Evolutionary conservation across 495 filamentous ascomycete species (phyloP).

Genomic region (Cryomyces antarcticus): DNA sequence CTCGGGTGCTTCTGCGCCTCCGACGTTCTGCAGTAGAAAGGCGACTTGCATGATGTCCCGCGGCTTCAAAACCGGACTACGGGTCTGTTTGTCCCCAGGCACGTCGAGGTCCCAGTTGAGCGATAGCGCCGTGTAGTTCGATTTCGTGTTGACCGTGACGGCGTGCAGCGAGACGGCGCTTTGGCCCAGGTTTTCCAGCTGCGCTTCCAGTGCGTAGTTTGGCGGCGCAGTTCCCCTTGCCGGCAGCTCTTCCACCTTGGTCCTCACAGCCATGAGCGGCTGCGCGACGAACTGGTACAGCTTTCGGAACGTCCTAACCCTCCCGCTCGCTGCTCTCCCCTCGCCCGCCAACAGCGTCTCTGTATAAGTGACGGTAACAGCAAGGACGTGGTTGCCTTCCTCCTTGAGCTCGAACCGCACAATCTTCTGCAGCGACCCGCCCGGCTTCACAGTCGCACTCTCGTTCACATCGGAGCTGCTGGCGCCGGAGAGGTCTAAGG

Average conservation of each 20-base stretch:
- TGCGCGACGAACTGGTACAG: slow-evolving; percentile 93
- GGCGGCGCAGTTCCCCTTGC: slow-evolving; percentile 10
- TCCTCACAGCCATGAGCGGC: slow-evolving; percentile 70
- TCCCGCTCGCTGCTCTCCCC: slow-evolving; percentile 37
- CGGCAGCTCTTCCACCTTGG: slow-evolving; percentile 51
- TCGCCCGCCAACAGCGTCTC: slow-evolving; percentile 28
- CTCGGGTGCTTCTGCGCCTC: slow-evolving; percentile 25
- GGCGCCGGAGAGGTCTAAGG: slow-evolving; percentile 31
- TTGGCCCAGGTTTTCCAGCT: slow-evolving; percentile 81
- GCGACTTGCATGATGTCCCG: slow-evolving; percentile 83
- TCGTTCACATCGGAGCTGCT: slow-evolving; percentile 14
- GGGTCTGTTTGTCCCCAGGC: slow-evolving; percentile 11
- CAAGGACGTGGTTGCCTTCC: slow-evolving; percentile 80
- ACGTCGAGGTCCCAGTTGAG: slow-evolving; percentile 34
- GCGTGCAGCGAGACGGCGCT: slow-evolving; percentile 37
- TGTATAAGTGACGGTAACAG: slow-evolving; percentile 86
- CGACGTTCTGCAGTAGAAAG: slow-evolving; percentile 59
- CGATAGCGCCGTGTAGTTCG: slow-evolving; percentile 34
- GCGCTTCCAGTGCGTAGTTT: slow-evolving; percentile 55
- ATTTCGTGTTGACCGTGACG: slow-evolving; percentile 30
- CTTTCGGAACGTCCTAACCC: slow-evolving; percentile 77
- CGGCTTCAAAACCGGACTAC: slow-evolving; percentile 50
- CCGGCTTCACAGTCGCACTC: slow-evolving; percentile 35
- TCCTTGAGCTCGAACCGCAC: slow-evolving; percentile 77
- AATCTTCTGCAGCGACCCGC: slow-evolving; percentile 62